Conservation (phyloP, 1,139 yeast species). For the Lodderomyces pseudojiufengensis region DNA sequence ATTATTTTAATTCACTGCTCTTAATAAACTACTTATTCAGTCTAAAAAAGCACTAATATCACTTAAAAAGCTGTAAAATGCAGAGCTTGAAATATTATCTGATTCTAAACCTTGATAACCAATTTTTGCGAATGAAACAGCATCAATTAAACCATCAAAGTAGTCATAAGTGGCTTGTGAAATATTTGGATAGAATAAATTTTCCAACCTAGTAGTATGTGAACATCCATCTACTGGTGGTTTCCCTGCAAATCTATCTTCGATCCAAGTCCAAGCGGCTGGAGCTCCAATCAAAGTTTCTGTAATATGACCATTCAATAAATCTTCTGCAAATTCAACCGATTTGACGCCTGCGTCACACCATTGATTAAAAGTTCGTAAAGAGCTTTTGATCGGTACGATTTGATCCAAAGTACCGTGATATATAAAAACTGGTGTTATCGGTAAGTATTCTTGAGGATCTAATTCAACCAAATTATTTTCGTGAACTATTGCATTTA, state of each 20-base stretch:
- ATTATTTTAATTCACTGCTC: too few relatives aligned
- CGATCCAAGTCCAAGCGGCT: slow-evolving; percentile 28
- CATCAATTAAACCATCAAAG: neutral
- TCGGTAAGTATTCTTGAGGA: slow-evolving; percentile 18
- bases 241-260: slow-evolving; percentile 17
- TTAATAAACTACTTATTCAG: too few relatives aligned
- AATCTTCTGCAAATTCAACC: slow-evolving; percentile 25
- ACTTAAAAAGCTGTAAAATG: too few relatives aligned
- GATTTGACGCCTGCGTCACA: slow-evolving; percentile 28
- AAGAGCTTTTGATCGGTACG: slow-evolving; percentile 24
- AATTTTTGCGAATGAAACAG: too few relatives aligned
- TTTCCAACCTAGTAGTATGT: slow-evolving; percentile 20
- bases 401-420: slow-evolving; percentile 29
- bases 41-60: too few relatives aligned
- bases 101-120: too few relatives aligned
- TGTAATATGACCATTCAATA: slow-evolving; percentile 24
- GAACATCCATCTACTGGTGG: slow-evolving; percentile 26
- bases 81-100: too few relatives aligned
- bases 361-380: slow-evolving; percentile 26
- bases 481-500: slow-evolving; percentile 16
- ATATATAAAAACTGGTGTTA: slow-evolving; percentile 31
- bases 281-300: slow-evolving; percentile 26
- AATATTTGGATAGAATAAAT: slow-evolving; percentile 21
- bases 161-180: slow-evolving; percentile 5
- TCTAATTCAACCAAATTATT: slow-evolving; percentile 19